Evolutionary conservation across 1,284 basidiomycete genomes (phyloP), one percentile per base, ranked within the genome.

Genomic region (Cutaneotrichosporon dermatis): DNA sequence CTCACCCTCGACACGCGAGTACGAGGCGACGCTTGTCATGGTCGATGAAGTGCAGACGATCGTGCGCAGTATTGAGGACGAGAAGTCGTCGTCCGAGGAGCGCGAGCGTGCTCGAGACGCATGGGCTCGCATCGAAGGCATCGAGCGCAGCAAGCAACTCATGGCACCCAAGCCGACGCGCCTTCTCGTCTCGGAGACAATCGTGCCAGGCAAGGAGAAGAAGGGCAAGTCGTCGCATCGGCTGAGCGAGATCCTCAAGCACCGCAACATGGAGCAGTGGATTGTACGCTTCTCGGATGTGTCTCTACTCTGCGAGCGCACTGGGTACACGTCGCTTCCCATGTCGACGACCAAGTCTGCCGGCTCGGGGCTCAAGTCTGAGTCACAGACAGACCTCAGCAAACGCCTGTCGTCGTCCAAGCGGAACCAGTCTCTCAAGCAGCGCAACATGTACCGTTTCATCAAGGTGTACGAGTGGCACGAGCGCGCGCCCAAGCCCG

Each of bases 41-140:
- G 93, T 97, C 0, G 91, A 93, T 33, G 93, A 97, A 74, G 91
- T 99, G 12, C 94, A 99, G 79, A 86, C 84, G 11, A 94, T 98
- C 66, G 93, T 99, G 45, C 84, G 94, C 51, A 90, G 88, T 58
- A 97, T 99, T 61, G 95, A 99, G 77, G 93, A 97, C 72, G 92
- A 98, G 79, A 98, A 98, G 83, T 89, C 92, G 54, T 88, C 89
- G 73, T 90, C 90, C 76, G 95, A 98, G 76, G 93, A 96, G 74
- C 84, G 95, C 39, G 92, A 97, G 77, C 89, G 88, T 81, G 93
- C 92, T 4, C 83, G 93, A 12, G 95, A 99, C 76, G 88, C 90
- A 0, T 90, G 96, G 71, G 95, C 93, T 1, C 86, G 95, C 11
- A 97, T 99, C 50, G 95, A 98, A 61, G 94, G 94, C 0, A 80